phyloP scores from a whole-genome alignment of 768 basidiomycete genomes.

The Hygrocybe coccinea region DNA sequence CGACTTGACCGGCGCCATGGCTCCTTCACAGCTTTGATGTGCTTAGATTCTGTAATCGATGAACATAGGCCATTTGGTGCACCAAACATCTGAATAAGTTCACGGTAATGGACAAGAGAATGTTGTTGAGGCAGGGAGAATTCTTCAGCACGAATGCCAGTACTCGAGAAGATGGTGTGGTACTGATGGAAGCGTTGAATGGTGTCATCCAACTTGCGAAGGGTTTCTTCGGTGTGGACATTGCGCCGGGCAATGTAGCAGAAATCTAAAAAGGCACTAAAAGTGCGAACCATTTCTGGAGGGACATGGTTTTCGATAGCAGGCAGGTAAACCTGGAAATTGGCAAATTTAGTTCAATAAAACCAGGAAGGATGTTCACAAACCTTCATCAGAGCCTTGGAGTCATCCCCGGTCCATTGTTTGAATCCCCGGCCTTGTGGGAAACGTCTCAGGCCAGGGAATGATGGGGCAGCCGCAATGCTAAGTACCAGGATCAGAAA shows the following conservation, averaged over 20 bases:
- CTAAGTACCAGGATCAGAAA: neutral
- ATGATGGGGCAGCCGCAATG: constrained; percentile 7
- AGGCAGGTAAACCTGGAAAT: constrained; percentile 18
- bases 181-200: constrained; percentile 1
- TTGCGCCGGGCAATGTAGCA: constrained; percentile 19
- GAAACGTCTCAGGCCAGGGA: constrained; percentile 10
- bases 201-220: neutral
- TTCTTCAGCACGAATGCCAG: neutral
- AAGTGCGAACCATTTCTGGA: constrained; percentile 9
- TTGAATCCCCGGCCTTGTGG: constrained; percentile 7
- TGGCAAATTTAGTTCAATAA: neutral
- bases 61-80: constrained; percentile 22
- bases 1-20: constrained; percentile 21
- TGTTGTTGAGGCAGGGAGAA: neutral
- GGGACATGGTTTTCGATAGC: constrained; percentile 19
- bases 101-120: constrained; percentile 12
- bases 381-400: constrained; percentile 13
- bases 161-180: constrained; percentile 24
- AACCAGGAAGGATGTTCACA: neutral
- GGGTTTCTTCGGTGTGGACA: constrained; percentile 7
- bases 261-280: constrained; percentile 21
- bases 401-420: constrained; percentile 14
- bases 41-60: constrained; percentile 23
- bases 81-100: constrained; percentile 15
- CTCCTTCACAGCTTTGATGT: constrained; percentile 25